These are phyloP conservation scores for Globomyces pollinis-pini DNA, from an alignment of 192 early-diverging fungal genomes.

Conservation along the genomic window DNA sequence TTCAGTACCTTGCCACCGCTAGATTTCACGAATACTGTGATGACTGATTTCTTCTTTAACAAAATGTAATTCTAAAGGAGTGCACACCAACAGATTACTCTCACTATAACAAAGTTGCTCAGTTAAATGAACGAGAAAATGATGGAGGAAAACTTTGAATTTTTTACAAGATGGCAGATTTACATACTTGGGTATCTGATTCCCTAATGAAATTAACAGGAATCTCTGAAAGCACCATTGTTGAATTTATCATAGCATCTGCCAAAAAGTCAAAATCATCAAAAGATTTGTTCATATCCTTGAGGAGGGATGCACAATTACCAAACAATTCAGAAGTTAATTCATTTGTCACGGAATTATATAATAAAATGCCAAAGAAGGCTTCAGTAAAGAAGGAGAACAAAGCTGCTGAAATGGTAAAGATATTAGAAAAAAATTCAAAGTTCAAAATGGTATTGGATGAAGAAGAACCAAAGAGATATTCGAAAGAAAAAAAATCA, in stretches of 20 bases:
- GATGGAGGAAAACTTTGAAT: too few species aligned
- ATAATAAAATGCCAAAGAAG: slow-evolving; percentile 14
- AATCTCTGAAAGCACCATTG: slow-evolving; percentile 56
- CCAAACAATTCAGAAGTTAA: slow-evolving; percentile 43
- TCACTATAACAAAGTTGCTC: too few species aligned
- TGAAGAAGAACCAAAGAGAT: not conserved
- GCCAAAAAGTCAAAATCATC: slow-evolving; percentile 56
- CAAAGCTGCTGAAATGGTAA: slow-evolving; percentile 15
- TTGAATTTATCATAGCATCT: slow-evolving; percentile 63
- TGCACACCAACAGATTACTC: too few species aligned
- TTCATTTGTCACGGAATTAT: slow-evolving; percentile 64
- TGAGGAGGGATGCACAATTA: slow-evolving; percentile 52
- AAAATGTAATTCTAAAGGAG: too few species aligned
- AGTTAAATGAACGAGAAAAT: too few species aligned
- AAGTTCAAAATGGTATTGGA: not conserved
- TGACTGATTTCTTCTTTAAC: too few species aligned
- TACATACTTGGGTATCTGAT: slow-evolving; percentile 61
- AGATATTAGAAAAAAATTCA: slow-evolving; percentile 35
- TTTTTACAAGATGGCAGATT: too few species aligned
- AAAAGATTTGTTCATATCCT: slow-evolving; percentile 35
- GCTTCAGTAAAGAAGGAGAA: slow-evolving; percentile 17
- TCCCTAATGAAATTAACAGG: slow-evolving; percentile 55
- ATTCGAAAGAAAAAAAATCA: not conserved
- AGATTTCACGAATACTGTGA: too few species aligned
- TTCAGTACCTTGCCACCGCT: too few species aligned